A percentile compares a stretch with the other conserved stretches of the same genome.
These are phyloP conservation scores for Naganishia liquefaciens DNA, from an alignment of 1,284 basidiomycete species.

Conservation along the genomic window DNA sequence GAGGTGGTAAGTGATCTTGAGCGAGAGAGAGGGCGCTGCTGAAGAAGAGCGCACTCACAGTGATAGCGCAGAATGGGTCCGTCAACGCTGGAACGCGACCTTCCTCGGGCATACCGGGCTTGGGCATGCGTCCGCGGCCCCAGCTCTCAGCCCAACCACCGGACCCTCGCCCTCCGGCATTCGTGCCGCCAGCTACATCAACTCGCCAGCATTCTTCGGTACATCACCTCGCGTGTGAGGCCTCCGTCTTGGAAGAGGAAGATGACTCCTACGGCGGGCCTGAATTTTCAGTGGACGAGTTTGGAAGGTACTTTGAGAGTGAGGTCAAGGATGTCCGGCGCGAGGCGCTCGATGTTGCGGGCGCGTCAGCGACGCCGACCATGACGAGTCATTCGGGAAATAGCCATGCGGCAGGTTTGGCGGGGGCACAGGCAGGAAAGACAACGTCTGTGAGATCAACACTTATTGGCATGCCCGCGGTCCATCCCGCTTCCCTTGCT, in stretches of 20 bases:
- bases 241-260: background rate
- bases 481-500: no score
- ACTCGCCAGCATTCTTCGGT: background rate
- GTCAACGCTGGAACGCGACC: background rate
- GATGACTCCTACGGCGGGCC: slow-evolving; percentile 19
- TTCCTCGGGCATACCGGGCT: background rate
- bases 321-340: slow-evolving; percentile 22
- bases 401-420: no score
- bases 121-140: slow-evolving; percentile 25
- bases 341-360: slow-evolving; percentile 13
- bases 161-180: background rate
- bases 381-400: no score
- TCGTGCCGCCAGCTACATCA: background rate
- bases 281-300: slow-evolving; percentile 17
- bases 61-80: background rate
- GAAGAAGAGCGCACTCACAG: no score
- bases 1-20: slow-evolving; percentile 16
- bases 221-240: background rate
- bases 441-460: no score
- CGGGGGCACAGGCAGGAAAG: no score
- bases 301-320: slow-evolving; percentile 19
- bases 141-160: background rate
- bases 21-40: no score
- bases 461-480: no score
- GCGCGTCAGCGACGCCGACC: no score